Conservation (phyloP, 108 stramenopile species). For the Nitzschia sp. region DNA sequence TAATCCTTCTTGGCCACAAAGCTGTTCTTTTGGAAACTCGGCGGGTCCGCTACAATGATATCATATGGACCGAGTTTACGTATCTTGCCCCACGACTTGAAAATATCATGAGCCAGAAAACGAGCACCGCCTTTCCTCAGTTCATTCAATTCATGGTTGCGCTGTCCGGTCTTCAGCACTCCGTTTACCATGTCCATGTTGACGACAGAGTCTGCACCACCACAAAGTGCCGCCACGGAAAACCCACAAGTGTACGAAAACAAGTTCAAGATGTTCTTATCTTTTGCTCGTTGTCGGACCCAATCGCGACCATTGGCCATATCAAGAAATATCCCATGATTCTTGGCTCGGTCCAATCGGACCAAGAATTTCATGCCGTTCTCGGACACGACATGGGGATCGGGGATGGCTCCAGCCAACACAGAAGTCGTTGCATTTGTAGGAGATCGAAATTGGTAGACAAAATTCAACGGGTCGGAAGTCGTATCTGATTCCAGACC, state of each 20-base stretch:
- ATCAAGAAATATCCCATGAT: conserved; percentile 45
- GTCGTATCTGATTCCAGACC: background rate
- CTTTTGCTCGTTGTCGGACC: conserved; percentile 27
- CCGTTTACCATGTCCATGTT: conserved; percentile 43
- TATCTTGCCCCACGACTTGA: conserved; percentile 35
- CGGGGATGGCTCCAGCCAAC: conserved; percentile 23
- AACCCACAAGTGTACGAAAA: conserved; percentile 49
- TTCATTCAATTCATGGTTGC: conserved; percentile 45
- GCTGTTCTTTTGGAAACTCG: conserved; percentile 39
- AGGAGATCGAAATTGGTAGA: conserved; percentile 34
- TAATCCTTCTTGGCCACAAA: conserved; percentile 46
- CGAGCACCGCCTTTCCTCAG: conserved; percentile 23
- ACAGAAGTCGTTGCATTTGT: conserved; percentile 14
- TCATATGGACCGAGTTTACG: conserved; percentile 17
- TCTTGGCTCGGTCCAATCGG: conserved; percentile 27
- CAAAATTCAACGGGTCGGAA: conserved; percentile 18
- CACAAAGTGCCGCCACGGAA: conserved; percentile 41
- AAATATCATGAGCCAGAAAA: conserved; percentile 41
- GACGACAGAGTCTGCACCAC: conserved; percentile 37
- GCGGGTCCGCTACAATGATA: conserved; percentile 34
- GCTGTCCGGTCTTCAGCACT: conserved; percentile 35
- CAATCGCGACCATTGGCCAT: conserved; percentile 39
- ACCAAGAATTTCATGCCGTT: conserved; percentile 34
- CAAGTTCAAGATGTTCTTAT: conserved; percentile 25
- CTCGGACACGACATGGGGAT: conserved; percentile 37